These are phyloP conservation scores for Lycium ferocissimum DNA, from an alignment of 257 asterid genomes.

Conservation along the genomic window DNA sequence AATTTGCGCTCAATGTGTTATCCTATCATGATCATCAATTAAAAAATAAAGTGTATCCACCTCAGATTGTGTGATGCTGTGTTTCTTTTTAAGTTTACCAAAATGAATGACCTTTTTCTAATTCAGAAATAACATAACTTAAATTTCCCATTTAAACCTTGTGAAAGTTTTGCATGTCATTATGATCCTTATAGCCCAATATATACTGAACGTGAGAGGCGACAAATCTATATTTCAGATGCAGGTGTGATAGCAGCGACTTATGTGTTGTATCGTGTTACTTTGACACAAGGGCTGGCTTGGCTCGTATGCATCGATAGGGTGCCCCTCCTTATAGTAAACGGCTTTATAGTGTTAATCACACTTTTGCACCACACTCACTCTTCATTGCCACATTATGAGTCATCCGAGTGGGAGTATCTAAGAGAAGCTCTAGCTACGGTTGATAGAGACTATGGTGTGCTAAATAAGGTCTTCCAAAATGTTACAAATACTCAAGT, in stretches of 20 bases:
- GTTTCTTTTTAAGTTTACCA: too few relatives aligned
- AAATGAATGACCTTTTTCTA: too few relatives aligned
- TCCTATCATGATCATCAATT: too few relatives aligned
- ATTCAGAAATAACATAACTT: too few relatives aligned
- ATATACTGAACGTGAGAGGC: slow-evolving; percentile 6
- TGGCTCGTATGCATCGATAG: slow-evolving; percentile 27
- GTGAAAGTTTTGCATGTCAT: slow-evolving; percentile 20
- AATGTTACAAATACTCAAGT: slow-evolving; percentile 29
- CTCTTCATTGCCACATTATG: slow-evolving; percentile 29
- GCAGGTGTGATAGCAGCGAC: slow-evolving; percentile 6
- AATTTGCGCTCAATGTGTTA: too few relatives aligned
- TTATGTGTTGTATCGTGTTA: slow-evolving; percentile 12
- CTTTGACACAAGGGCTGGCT: slow-evolving; percentile 18
- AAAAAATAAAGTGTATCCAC: too few relatives aligned
- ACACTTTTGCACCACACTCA: slow-evolving; percentile 28
- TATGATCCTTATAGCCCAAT: slow-evolving; percentile 29
- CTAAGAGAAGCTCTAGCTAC: slow-evolving; percentile 27
- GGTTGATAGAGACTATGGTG: slow-evolving; percentile 29
- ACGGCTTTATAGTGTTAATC: slow-evolving; percentile 28
- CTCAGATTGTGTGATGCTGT: too few relatives aligned
- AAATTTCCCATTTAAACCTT: too few relatives aligned
- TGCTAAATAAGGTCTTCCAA: slow-evolving; percentile 26
- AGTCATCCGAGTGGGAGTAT: slow-evolving; percentile 28
- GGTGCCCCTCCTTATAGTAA: slow-evolving; percentile 21
- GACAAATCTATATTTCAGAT: slow-evolving; percentile 25